These are phyloP conservation scores for Fusarium lateritium DNA, from an alignment of 2,329 filamentous ascomycete genomes.

Conservation along the genomic window DNA sequence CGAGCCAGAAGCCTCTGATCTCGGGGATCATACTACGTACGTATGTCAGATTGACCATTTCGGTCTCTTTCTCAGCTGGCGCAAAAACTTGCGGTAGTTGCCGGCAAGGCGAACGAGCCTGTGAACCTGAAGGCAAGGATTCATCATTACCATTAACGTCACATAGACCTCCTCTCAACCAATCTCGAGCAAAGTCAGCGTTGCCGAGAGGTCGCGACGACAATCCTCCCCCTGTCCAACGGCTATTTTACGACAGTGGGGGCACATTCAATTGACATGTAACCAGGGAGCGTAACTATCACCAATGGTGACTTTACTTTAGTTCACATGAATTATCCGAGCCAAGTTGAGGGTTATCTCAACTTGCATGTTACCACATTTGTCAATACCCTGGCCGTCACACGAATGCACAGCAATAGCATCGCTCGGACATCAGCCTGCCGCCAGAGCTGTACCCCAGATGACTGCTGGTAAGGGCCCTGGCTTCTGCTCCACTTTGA, in stretches of 20 bases:
- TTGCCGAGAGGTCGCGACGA: constrained; percentile 24
- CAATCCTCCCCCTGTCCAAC: constrained; percentile 14
- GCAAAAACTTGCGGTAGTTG: constrained; percentile 21
- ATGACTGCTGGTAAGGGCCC: constrained; percentile 34
- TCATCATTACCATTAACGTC: constrained; percentile 32
- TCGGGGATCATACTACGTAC: constrained; percentile 28
- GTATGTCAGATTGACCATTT: constrained; percentile 17
- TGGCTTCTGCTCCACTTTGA: constrained; percentile 37
- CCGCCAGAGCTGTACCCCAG: constrained; percentile 46
- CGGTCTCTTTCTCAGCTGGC: constrained; percentile 16
- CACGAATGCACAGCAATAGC: constrained; percentile 39
- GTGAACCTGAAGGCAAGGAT: constrained; percentile 18
- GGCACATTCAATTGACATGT: constrained; percentile 7
- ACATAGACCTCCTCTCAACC: constrained; percentile 10
- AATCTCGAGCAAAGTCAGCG: constrained; percentile 26
- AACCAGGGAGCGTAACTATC: constrained; percentile 8
- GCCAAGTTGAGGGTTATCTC: background rate
- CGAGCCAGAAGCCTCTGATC: constrained; percentile 24
- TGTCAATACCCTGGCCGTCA: background rate
- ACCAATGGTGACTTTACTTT: background rate
- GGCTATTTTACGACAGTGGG: constrained; percentile 9
- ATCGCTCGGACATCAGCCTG: constrained; percentile 24
- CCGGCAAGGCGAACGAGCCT: constrained; percentile 15
- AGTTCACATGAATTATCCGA: background rate
- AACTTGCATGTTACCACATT: background rate